These are phyloP conservation scores for Saccharomyces pastorianus DNA, from an alignment of 1,139 yeast genomes.

Conservation along the genomic window DNA sequence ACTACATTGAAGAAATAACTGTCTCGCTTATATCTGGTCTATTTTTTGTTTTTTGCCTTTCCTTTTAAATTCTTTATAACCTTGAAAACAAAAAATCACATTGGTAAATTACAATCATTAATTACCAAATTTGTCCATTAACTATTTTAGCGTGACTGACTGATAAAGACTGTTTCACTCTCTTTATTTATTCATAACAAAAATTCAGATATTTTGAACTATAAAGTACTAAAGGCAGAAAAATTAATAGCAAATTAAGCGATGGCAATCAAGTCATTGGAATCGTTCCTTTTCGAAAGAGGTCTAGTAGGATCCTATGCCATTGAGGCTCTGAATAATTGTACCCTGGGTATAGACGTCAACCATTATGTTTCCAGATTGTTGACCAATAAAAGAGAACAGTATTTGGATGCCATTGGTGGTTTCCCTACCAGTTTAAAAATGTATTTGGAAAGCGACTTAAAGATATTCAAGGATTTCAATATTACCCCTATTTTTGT, in stretches of 20 bases:
- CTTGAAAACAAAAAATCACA: not conserved
- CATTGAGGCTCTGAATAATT: slow-evolving; percentile 56
- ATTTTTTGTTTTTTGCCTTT: not conserved
- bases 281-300: slow-evolving; percentile 62
- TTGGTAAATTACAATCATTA: not conserved
- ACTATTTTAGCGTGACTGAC: not conserved
- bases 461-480: slow-evolving; percentile 50
- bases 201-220: not conserved
- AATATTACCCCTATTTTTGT: slow-evolving; percentile 72
- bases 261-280: slow-evolving; percentile 54
- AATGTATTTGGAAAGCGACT: slow-evolving; percentile 52
- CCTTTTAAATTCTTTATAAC: not conserved
- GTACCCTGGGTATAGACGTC: slow-evolving; percentile 78
- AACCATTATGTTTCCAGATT: slow-evolving; percentile 65
- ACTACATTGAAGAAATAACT: not conserved
- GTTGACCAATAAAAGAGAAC: slow-evolving; percentile 58
- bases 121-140: not conserved
- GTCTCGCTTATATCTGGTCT: not conserved
- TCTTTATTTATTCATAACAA: not conserved
- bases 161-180: not conserved
- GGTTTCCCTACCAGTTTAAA: slow-evolving; percentile 68
- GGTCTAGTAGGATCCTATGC: slow-evolving; percentile 56
- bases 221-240: not conserved
- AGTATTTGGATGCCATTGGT: slow-evolving; percentile 69
- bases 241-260: not conserved